A percentile compares a stretch with the other conserved stretches of the same genome.
These are phyloP conservation scores for Exserohilum rostratum DNA, from an alignment of 2,329 filamentous ascomycete species.

Conservation along the genomic window DNA sequence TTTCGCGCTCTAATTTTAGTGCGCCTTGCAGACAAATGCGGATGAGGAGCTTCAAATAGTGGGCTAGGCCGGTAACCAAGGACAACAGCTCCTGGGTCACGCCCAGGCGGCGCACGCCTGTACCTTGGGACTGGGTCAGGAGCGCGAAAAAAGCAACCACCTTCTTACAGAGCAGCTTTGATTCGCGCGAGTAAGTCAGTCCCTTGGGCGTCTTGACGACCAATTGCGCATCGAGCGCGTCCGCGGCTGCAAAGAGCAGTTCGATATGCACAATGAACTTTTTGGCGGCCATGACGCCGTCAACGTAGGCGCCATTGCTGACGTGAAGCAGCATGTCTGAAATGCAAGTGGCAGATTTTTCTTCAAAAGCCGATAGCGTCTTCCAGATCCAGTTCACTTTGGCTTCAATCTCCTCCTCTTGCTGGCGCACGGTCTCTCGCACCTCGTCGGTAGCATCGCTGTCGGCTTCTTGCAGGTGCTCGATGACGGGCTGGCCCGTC, in stretches of 20 bases:
- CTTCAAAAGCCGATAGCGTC: constrained; percentile 93
- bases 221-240: constrained; percentile 80
- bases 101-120: constrained; percentile 84
- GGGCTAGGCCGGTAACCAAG: constrained; percentile 91
- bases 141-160: constrained; percentile 97
- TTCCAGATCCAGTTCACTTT: constrained; percentile 99
- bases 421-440: constrained; percentile 76
- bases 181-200: constrained; percentile 89
- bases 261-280: constrained; percentile 97
- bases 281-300: constrained; percentile 92
- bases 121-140: constrained; percentile 92
- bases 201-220: constrained; percentile 74
- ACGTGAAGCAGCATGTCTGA: constrained; percentile 99
- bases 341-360: constrained; percentile 96
- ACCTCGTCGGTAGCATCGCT: constrained; percentile 68
- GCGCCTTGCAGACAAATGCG: constrained; percentile 95
- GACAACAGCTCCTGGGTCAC: constrained; percentile 99
- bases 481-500: constrained; percentile 48
- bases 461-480: constrained; percentile 47
- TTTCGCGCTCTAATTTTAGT: constrained; percentile 87
- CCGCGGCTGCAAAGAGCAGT: constrained; percentile 85
- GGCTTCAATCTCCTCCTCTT: constrained; percentile 94
- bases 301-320: constrained; percentile 94
- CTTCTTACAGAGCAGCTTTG: constrained; percentile 99
- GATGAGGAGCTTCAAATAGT: constrained; percentile 97